phyloP scores from a whole-genome alignment of 2,329 filamentous ascomycete species.

The Neurospora sp. region DNA sequence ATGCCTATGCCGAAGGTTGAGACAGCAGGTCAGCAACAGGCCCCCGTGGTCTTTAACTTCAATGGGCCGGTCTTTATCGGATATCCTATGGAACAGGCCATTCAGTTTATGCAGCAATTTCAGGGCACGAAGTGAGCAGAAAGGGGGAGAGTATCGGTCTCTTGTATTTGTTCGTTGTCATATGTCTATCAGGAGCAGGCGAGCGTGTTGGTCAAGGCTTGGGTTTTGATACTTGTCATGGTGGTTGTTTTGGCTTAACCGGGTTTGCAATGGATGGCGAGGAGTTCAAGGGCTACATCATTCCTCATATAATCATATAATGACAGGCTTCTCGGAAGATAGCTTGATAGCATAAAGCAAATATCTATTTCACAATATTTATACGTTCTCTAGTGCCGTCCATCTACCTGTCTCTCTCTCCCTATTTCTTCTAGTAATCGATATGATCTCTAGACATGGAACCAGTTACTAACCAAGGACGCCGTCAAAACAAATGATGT shows the following conservation, averaged over 20 bases:
- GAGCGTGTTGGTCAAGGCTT: neutral
- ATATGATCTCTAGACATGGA: neutral
- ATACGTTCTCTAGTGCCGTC: neutral
- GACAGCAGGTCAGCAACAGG: conserved; percentile 30
- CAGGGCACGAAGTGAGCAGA: conserved; percentile 23
- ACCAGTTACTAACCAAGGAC: neutral
- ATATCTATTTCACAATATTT: neutral
- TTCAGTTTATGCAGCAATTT: conserved; percentile 58
- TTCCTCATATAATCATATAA: neutral
- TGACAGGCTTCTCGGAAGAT: neutral
- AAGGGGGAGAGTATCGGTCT: neutral
- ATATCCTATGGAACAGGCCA: conserved; percentile 75
- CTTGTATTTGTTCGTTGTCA: neutral
- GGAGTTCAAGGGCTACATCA: neutral
- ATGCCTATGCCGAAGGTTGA: conserved; percentile 10
- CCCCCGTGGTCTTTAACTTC: conserved; percentile 59
- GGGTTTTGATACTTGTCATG: neutral
- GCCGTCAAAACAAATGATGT: neutral
- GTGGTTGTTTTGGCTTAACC: neutral
- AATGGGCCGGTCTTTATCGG: conserved; percentile 87
- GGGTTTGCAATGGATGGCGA: neutral
- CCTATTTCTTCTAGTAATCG: neutral
- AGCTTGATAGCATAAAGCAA: neutral
- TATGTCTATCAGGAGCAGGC: neutral
- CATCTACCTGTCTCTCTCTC: neutral